These are phyloP conservation scores for Hemileccinum impolitum DNA, from an alignment of 768 basidiomycete species.

Conservation along the genomic window DNA sequence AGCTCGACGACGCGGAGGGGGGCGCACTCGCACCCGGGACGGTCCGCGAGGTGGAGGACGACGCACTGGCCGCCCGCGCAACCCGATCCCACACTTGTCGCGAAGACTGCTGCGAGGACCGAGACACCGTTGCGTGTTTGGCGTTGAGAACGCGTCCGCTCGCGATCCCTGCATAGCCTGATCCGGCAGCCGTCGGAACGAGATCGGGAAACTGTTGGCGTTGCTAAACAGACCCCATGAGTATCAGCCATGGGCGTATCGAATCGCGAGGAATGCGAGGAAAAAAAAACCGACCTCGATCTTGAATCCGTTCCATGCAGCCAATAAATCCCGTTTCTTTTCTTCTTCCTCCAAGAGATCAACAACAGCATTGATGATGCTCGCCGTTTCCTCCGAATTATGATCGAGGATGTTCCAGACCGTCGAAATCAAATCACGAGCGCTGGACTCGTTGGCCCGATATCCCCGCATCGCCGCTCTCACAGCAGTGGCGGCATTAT, in stretches of 20 bases:
- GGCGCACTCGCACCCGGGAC: conserved; percentile 13
- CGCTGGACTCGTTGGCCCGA: conserved; percentile 68
- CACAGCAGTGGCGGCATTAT: conserved; percentile 56
- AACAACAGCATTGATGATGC: conserved; percentile 68
- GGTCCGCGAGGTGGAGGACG: conserved; percentile 36
- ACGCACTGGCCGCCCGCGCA: conserved; percentile 66
- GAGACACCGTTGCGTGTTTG: conserved; percentile 66
- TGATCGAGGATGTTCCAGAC: conserved; percentile 77
- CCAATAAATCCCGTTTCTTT: conserved; percentile 71
- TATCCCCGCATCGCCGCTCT: conserved; percentile 80
- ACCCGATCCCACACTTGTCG: conserved; percentile 84
- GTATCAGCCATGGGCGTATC: background rate
- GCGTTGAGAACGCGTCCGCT: conserved; percentile 82
- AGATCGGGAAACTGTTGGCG: conserved; percentile 84
- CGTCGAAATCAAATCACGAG: conserved; percentile 83
- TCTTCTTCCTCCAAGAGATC: conserved; percentile 82
- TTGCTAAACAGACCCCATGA: conserved; percentile 47
- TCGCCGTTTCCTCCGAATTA: conserved; percentile 68
- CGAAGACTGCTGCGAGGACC: conserved; percentile 54
- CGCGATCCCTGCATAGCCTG: conserved; percentile 75
- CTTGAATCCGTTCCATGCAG: conserved; percentile 81
- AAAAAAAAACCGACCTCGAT: conserved; percentile 71
- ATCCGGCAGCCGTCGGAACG: conserved; percentile 50
- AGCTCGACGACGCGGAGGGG: conserved; percentile 28
- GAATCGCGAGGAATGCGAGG: background rate